These are phyloP conservation scores for Leishmania arabica DNA, from an alignment of 208 protist genomes.

Conservation along the genomic window DNA sequence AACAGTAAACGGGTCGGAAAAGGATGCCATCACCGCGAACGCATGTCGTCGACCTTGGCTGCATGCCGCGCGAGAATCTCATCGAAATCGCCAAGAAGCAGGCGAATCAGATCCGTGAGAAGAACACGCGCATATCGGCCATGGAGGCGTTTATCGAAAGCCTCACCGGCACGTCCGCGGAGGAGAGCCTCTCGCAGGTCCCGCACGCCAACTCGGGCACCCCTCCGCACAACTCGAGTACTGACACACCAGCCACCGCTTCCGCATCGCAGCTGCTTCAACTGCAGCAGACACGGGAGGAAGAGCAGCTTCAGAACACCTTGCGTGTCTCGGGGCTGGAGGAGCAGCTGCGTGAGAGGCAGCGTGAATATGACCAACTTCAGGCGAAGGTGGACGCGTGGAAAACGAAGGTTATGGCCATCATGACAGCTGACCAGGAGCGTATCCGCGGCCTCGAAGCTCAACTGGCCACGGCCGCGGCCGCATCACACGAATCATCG, in stretches of 20 bases:
- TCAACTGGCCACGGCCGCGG: constrained; percentile 4
- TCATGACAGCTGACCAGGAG: constrained; percentile 33
- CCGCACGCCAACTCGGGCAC: background rate
- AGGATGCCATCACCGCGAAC: constrained; percentile 35
- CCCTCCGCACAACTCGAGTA: background rate
- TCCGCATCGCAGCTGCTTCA: constrained; percentile 13
- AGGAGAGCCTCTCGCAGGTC: constrained; percentile 14
- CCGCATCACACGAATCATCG: background rate
- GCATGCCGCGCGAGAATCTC: constrained; percentile 56
- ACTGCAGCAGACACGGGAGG: constrained; percentile 33
- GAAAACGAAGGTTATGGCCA: constrained; percentile 40
- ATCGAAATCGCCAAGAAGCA: constrained; percentile 70
- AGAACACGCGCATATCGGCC: constrained; percentile 45
- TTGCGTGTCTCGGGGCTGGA: constrained; percentile 40
- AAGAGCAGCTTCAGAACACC: constrained; percentile 35
- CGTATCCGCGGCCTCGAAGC: constrained; percentile 29
- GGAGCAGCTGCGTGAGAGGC: constrained; percentile 28
- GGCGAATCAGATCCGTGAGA: constrained; percentile 51
- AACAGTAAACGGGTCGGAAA: background rate
- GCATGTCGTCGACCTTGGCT: constrained; percentile 52
- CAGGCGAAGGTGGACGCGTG: constrained; percentile 42
- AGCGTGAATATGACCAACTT: constrained; percentile 28
- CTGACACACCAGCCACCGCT: background rate
- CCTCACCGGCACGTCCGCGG: constrained; percentile 29
- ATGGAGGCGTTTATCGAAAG: constrained; percentile 53